Percentiles rank a stretch among this genome's conserved stretches.
These are phyloP conservation scores for Porpolomopsis calyptriformis DNA, from an alignment of 768 basidiomycete species.

Conservation along the genomic window DNA sequence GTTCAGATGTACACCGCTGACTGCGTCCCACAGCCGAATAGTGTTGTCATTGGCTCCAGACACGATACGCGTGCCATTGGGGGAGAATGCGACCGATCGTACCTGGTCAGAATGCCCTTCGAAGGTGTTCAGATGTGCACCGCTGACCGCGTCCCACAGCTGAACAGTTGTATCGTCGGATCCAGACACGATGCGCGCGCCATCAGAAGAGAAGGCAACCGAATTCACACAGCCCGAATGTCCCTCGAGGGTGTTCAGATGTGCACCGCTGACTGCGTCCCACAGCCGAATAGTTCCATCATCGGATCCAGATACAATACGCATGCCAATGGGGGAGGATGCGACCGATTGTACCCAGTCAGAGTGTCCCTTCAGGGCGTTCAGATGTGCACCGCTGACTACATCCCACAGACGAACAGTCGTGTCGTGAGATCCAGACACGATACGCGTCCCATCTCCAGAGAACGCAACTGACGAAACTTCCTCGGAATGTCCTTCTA, in stretches of 20 bases:
- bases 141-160: conserved; percentile 93
- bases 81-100: too few relatives aligned
- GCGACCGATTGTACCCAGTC: background rate
- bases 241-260: background rate
- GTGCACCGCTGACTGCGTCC: background rate
- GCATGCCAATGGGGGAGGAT: background rate
- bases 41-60: too few relatives aligned
- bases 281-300: background rate
- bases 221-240: conserved; percentile 8
- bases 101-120: too few relatives aligned
- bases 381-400: background rate
- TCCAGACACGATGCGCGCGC: conserved; percentile 81
- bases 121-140: too few relatives aligned
- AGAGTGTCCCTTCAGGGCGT: background rate
- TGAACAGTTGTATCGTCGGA: conserved; percentile 92
- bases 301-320: background rate
- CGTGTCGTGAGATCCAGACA: conserved; percentile 11
- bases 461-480: conserved; percentile 19
- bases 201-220: conserved; percentile 38
- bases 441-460: conserved; percentile 15
- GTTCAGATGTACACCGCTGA: too few relatives aligned
- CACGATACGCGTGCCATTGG: too few relatives aligned
- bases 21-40: too few relatives aligned
- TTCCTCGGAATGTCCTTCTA: background rate
- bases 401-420: background rate